Evolutionary conservation across 768 basidiomycete species (phyloP), one percentile per base, ranked within the genome.

Genomic region (Hebeloma cylindrosporum): DNA sequence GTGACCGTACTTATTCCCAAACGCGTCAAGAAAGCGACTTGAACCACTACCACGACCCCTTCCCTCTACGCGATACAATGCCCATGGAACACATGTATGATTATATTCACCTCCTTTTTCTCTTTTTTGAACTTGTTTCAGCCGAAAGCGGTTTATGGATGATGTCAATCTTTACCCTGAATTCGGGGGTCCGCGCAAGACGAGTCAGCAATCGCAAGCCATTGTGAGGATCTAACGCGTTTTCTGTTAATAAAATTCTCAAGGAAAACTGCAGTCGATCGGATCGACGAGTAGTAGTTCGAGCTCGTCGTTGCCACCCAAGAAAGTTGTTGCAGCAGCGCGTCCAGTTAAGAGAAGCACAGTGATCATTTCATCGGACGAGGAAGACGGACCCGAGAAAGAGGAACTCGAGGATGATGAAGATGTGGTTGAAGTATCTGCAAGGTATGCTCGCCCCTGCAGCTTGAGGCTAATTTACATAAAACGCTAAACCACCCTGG

Each of bases 291-390:
- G n/a, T n/a, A n/a, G n/a, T 11, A 62, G 60, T 26, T 53, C 53
- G 10, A 36, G 45, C 16, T 42, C 53, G 16, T 40, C 50, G 31
- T 30, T 45, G 33, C 33, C 51, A 43, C 43, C 50, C 30, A 37
- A 43, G 21, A 43, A 42, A n/a, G 21, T 20, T 25, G 16, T 14
- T 23, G 58, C 53, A 40, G 29, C 40, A 7, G 17, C 16, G 9
- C 23, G 31, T 14, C 43, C 39, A 11, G 14, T 33, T 4, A 45
- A 45, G 25, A 31, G 37, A 17, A 53, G 48, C 38, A 54, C 65
- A 17, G 52, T 70, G 16, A 47, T 71, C 21, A 60, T 70, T 28
- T 71, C 70, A 20, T 65, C 62, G 7, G 69, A 69, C 23, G 71
- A 71, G 37, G 67, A 68, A 33, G 64, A 65, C 16, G 51, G 54